A percentile compares a stretch with the other conserved stretches of the same genome.
Conservation (phyloP, 106 monocot genomes). For the Platanthera zijinensis region DNA sequence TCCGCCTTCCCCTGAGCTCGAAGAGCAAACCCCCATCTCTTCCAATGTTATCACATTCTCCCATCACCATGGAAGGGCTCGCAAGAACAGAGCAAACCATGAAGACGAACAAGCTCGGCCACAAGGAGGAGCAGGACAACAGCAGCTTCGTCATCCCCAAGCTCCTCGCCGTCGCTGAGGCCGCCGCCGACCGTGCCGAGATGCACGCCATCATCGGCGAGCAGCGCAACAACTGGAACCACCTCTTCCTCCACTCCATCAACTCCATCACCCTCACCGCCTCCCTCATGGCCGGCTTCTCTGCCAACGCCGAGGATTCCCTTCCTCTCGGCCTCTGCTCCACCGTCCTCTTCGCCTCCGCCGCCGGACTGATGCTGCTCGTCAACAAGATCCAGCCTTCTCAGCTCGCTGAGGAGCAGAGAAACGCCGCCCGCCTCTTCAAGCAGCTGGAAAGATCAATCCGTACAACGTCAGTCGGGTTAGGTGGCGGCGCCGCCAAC, state of each 20-base stretch:
- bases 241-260: conserved; percentile 52
- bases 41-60: background rate
- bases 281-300: conserved; percentile 48
- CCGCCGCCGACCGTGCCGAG: conserved; percentile 61
- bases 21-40: background rate
- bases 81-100: background rate
- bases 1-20: background rate
- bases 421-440: conserved; percentile 70
- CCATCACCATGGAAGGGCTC: too few relatives aligned
- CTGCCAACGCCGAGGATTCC: conserved; percentile 27
- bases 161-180: conserved; percentile 55
- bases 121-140: background rate
- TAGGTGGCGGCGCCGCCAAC: conserved; percentile 1
- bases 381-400: conserved; percentile 84
- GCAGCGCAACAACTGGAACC: conserved; percentile 79
- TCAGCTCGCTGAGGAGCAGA: conserved; percentile 86
- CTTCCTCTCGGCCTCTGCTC: conserved; percentile 48
- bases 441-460: conserved; percentile 54
- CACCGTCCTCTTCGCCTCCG: conserved; percentile 3
- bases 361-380: conserved; percentile 8
- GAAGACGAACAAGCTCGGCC: background rate
- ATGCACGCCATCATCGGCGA: conserved; percentile 74
- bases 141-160: conserved; percentile 2
- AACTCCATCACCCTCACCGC: conserved; percentile 57
- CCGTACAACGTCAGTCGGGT: conserved; percentile 10